Conservation (phyloP, 2,329 filamentous ascomycete genomes). For the Microdochium nivale region DNA sequence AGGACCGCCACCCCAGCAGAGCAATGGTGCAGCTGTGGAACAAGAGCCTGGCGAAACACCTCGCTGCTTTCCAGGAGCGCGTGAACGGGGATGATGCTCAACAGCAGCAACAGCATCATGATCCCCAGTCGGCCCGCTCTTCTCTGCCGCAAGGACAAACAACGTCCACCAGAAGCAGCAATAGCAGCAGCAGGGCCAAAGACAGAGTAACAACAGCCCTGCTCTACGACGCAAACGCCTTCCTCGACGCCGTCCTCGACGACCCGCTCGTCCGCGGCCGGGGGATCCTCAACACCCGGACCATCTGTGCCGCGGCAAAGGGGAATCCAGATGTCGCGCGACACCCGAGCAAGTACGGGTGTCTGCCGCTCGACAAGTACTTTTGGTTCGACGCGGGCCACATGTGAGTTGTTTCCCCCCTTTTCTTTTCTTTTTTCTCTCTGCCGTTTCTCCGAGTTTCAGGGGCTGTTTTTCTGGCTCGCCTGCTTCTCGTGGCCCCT, state of each 20-base stretch:
- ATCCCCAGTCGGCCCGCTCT: too few relatives aligned
- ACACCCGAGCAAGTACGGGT: slow-evolving; percentile 15
- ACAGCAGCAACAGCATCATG: not conserved
- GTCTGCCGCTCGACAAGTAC: slow-evolving; percentile 16
- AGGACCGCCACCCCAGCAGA: slow-evolving; percentile 30
- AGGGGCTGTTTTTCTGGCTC: not conserved
- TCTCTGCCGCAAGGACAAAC: too few relatives aligned
- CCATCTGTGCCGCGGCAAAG: slow-evolving; percentile 14
- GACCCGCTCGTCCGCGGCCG: slow-evolving; percentile 13
- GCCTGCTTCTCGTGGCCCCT: not conserved
- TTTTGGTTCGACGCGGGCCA: slow-evolving; percentile 23
- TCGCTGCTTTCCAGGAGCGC: slow-evolving; percentile 1
- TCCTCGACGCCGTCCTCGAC: slow-evolving; percentile 20
- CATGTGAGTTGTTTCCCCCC: slow-evolving; percentile 6
- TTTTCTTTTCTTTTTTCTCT: not conserved
- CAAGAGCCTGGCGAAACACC: slow-evolving; percentile 17
- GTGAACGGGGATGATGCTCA: not conserved
- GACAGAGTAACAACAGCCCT: slow-evolving; percentile 10
- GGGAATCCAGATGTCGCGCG: slow-evolving; percentile 12
- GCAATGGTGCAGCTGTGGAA: slow-evolving; percentile 38
- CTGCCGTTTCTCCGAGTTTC: not conserved
- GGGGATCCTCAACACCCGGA: slow-evolving; percentile 18
- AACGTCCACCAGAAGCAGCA: slow-evolving; percentile 9
- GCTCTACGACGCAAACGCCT: slow-evolving; percentile 21
- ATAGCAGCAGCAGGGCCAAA: slow-evolving; percentile 19